phyloP scores from a whole-genome alignment of 2,329 filamentous ascomycete species.

The Fusarium tupiense region DNA sequence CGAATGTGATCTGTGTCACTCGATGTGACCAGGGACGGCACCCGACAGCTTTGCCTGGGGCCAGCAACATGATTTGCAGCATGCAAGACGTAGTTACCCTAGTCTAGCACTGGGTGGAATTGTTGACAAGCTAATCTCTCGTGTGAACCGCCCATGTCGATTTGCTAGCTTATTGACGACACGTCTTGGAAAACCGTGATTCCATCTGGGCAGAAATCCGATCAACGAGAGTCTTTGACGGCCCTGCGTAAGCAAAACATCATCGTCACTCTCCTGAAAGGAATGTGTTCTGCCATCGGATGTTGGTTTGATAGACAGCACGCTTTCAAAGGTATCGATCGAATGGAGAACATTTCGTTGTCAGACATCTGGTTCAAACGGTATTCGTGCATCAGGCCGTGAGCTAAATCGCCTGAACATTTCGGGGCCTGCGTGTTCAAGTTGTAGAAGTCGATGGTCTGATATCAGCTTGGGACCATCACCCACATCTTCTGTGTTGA shows the following conservation, averaged over 20 bases:
- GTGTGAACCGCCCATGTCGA: slow-evolving; percentile 85
- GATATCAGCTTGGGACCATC: not conserved
- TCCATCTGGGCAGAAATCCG: slow-evolving; percentile 85
- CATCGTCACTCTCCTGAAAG: slow-evolving; percentile 76
- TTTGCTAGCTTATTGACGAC: slow-evolving; percentile 66
- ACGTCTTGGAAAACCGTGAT: slow-evolving; percentile 75
- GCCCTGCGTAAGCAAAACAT: slow-evolving; percentile 82
- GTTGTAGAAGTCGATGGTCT: slow-evolving; percentile 62
- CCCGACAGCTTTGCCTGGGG: slow-evolving; percentile 69
- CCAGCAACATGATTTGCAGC: slow-evolving; percentile 79
- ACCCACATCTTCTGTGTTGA: not conserved
- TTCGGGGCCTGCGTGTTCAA: slow-evolving; percentile 75
- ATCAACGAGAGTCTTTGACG: slow-evolving; percentile 84
- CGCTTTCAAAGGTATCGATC: slow-evolving; percentile 74
- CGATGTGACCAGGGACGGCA: slow-evolving; percentile 68
- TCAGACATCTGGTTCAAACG: slow-evolving; percentile 80
- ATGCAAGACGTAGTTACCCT: slow-evolving; percentile 82
- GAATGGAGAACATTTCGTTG: slow-evolving; percentile 78
- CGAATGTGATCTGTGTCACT: slow-evolving; percentile 81
- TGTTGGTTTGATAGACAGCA: slow-evolving; percentile 81
- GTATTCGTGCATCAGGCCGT: slow-evolving; percentile 71
- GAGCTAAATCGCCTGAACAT: slow-evolving; percentile 80
- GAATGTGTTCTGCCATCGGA: slow-evolving; percentile 83
- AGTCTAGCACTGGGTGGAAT: slow-evolving; percentile 76
- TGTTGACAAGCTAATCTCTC: slow-evolving; percentile 79